Evolutionary conservation across 208 protist species (phyloP).

Genomic region (Trypanosoma conorhini): DNA sequence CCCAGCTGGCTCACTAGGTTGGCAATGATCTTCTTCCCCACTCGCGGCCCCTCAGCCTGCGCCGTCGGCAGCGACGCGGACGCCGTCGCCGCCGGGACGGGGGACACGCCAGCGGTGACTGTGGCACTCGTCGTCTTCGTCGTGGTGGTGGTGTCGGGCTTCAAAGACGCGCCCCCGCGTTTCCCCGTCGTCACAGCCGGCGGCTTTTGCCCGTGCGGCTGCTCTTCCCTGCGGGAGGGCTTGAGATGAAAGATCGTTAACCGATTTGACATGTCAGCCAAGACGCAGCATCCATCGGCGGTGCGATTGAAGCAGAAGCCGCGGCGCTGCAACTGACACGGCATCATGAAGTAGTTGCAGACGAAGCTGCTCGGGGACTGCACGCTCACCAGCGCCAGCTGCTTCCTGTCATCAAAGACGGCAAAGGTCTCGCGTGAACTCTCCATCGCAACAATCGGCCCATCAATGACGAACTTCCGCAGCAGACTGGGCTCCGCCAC

Average conservation of each 20-base stretch:
- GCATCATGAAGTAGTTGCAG: constrained; percentile 47
- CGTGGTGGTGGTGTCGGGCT: not conserved
- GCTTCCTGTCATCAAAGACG: constrained; percentile 64
- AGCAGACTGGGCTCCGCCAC: constrained; percentile 67
- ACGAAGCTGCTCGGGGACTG: constrained; percentile 26
- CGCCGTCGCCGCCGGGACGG: too few relatives aligned
- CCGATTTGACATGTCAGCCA: constrained; percentile 28
- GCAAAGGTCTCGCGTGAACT: constrained; percentile 64
- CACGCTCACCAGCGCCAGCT: constrained; percentile 45
- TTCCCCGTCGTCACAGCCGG: not conserved
- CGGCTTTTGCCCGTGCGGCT: not conserved
- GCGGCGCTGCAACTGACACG: constrained; percentile 32
- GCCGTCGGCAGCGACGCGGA: not conserved
- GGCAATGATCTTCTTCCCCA: constrained; percentile 21
- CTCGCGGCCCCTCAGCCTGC: not conserved
- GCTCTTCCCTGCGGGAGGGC: not conserved
- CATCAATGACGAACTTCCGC: constrained; percentile 58
- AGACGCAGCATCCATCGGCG: constrained; percentile 12
- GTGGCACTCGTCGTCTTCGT: not conserved
- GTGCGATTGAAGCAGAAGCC: constrained; percentile 76
- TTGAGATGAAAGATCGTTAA: constrained; percentile 25
- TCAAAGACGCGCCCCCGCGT: not conserved
- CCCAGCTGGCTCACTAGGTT: constrained; percentile 31
- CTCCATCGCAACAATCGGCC: constrained; percentile 54
- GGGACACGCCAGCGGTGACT: not conserved